Evolutionary conservation across 176 grass and related monocot species (phyloP), one percentile per base, ranked within the genome.

Genomic region (Lolium rigidum): DNA sequence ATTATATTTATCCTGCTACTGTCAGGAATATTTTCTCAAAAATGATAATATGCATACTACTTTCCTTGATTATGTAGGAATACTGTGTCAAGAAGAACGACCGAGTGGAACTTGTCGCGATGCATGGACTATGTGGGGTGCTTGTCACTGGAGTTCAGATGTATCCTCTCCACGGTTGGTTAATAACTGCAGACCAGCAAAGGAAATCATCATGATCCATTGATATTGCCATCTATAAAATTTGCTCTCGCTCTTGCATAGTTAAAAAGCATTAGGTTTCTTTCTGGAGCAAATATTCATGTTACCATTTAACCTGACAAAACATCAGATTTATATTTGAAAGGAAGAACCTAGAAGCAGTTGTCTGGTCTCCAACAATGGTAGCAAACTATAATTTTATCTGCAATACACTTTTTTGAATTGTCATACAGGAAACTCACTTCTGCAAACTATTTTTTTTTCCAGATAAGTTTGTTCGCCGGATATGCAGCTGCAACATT

Each of bases 71-170:
- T 61, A 10, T 90, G 70, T 48, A 96, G 94, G 94, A 97, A 82
- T 88, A 84, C 55, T 92, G 87, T 61, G 89, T 94, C 39, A 97
- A 97, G 74, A 93, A 84, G 80, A 93, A 90, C 74, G 89, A 97
- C 35, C 80, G 50, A 84, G 89, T 97, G 65, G 94, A 97, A 88
- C 70, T 97, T 75, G 74, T 97, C 3, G 82, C 87, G 5, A 97
- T 97, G 91, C 85, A 90, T 84, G 92, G 85, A 66, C 48, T 90
- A 14, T 94, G 89, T 79, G 94, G 92, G 16, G 49, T 88, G 87
- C 65, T 97, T 15, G 46, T 97, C 74, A 88, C 85, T 68, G 28
- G 24, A 61, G 46, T 83, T 67, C 86, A 94, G 86, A 92, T 97
- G 94, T 97, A 97, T 93, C 91, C 91, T 86, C 20, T 59, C 20